Base-by-base conservation (phyloP, 306 rosid species). In the Dalbergia oliveri region DNA sequence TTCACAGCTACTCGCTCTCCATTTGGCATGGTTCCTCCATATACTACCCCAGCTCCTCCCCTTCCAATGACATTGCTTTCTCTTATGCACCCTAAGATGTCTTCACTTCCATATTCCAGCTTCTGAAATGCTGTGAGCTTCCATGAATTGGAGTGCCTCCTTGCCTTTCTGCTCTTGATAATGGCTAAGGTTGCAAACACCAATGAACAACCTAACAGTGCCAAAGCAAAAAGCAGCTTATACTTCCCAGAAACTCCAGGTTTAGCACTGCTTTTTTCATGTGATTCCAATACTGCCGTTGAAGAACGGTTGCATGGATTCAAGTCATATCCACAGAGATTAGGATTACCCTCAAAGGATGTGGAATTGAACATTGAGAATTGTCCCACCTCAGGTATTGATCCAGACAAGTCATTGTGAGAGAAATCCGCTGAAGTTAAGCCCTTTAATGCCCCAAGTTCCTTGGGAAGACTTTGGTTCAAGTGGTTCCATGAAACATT, bases 21-120 rank as follows among this genome's bases (percentile, higher is more conserved):
- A 65, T 81, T 94, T 4, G 89, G 85, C 97, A 94, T 89, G 8
- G 78, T 83, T 77, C 98, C 98, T 57, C 82, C 81, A 81, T 90
- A 94, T 10, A 94, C 98, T 62, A 89, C 85, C n/a, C 98, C 98
- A 51, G 98, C 98, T 43, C 97, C 98, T 0, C 98, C 98, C 73
- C 88, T 89, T 80, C 98, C 98, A 41, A 94, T 94, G 47, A 88
- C 84, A 77, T 89, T 94, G 91, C 79, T 80, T 11, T 94, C 98
- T 64, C 90, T 94, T 16, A 92, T 54, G 85, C 97, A 94, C 31
- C 86, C 92, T 68, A 88, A 31, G 43, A 94, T 85, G 69, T 92
- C 97, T 65, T 88, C 88, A 71, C 97, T 92, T 63, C 89, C 88
- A 81, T 89, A 94, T 45, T 86, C 93, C 9, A 94, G 83, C 83